Percentiles rank a stretch among this genome's conserved stretches.
Evolutionary conservation across 495 filamentous ascomycete species (phyloP).

Genomic region (Collariella sp.): DNA sequence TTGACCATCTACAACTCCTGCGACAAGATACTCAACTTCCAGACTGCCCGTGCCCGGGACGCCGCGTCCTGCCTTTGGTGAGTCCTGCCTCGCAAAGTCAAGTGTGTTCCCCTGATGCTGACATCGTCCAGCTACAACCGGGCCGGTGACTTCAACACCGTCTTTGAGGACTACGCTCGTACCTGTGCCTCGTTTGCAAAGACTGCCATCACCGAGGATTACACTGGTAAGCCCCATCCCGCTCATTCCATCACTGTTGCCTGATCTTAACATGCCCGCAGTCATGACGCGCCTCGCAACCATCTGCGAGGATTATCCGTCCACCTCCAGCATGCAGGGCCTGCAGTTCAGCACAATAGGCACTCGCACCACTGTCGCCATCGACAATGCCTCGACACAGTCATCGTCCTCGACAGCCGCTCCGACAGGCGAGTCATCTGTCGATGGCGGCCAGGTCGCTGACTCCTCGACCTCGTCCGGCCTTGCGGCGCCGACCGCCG

Average conservation of each 20-base stretch:
- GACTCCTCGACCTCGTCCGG: constrained; percentile 5
- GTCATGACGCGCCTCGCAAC: constrained; percentile 12
- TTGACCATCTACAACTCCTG: constrained; percentile 12
- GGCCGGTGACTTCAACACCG: constrained; percentile 14
- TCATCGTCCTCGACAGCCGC: not conserved
- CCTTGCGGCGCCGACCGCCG: not conserved
- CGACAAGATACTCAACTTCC: not conserved
- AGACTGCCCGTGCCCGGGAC: not conserved
- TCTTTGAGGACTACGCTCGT: constrained; percentile 17
- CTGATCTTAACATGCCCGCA: not conserved
- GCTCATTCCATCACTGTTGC: not conserved
- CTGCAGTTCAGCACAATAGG: not conserved
- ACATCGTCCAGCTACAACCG: constrained; percentile 1
- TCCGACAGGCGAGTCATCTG: not conserved
- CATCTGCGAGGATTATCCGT: constrained; percentile 13
- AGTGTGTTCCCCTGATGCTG: not conserved
- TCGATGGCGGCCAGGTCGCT: not conserved
- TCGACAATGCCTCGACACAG: no score
- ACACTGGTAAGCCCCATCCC: constrained; percentile 9
- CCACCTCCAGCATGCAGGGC: not conserved
- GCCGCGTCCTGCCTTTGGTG: constrained; percentile 17
- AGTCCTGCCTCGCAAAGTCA: not conserved
- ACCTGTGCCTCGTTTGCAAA: constrained; percentile 15
- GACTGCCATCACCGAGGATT: constrained; percentile 11
- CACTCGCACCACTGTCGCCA: not conserved